Percentiles rank a stretch among this genome's conserved stretches.
Evolutionary conservation across 2,329 filamentous ascomycete genomes (phyloP).

Genomic region (Cytospora schulzeri): DNA sequence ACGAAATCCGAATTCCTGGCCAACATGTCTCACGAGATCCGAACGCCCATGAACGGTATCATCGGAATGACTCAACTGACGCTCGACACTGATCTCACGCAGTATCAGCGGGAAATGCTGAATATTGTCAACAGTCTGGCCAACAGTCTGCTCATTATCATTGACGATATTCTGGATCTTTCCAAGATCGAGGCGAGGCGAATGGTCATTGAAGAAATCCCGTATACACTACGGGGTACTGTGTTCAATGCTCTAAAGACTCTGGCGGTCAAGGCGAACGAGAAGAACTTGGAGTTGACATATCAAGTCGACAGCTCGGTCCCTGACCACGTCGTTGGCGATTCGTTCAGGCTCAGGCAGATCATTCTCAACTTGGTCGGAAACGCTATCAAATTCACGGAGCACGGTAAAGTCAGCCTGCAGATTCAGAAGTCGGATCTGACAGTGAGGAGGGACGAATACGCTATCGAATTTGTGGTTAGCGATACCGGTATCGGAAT

Average conservation of each 20-base stretch:
- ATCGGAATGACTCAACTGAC: conserved; percentile 98
- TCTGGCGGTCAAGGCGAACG: conserved; percentile 93
- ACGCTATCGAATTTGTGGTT: conserved; percentile 93
- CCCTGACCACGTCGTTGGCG: conserved; percentile 92
- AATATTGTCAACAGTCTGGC: conserved; percentile 97
- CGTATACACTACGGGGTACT: conserved; percentile 89
- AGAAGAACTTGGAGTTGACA: conserved; percentile 89
- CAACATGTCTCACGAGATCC: conserved; percentile 98
- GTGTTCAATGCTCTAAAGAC: conserved; percentile 98
- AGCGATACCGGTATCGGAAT: conserved; percentile 97
- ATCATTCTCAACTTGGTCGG: conserved; percentile 97
- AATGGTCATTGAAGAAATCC: conserved; percentile 98
- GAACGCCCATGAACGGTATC: conserved; percentile 96
- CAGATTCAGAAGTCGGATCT: conserved; percentile 73
- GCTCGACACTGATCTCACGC: conserved; percentile 89
- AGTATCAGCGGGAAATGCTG: conserved; percentile 96
- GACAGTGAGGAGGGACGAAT: conserved; percentile 73
- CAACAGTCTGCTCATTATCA: conserved; percentile 94
- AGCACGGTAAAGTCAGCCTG: conserved; percentile 92
- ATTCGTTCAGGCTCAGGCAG: conserved; percentile 93
- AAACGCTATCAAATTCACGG: conserved; percentile 98
- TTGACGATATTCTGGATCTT: conserved; percentile 78
- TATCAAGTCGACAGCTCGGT: conserved; percentile 93
- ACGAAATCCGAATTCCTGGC: conserved; percentile 98
- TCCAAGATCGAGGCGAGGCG: conserved; percentile 90